These are phyloP conservation scores for Schizonepeta tenuifolia DNA, from an alignment of 257 asterid genomes.

Conservation along the genomic window DNA sequence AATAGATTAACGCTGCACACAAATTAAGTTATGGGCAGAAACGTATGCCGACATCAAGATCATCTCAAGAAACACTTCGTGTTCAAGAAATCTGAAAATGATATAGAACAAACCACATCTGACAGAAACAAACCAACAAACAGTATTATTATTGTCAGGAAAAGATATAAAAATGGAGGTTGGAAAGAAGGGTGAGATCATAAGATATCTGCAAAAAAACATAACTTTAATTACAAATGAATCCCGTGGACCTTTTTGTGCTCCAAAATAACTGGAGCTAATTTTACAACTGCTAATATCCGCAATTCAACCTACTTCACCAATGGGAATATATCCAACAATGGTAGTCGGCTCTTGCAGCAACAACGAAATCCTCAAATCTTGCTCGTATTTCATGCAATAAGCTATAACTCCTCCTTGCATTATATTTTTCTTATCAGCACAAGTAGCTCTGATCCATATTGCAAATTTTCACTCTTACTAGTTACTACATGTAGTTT, in stretches of 20 bases:
- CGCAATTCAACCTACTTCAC: neutral
- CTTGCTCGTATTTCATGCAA: neutral
- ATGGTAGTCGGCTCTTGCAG: neutral
- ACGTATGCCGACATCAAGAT: neutral
- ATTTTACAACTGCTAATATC: neutral
- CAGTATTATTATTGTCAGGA: neutral
- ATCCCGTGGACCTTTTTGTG: conserved; percentile 34
- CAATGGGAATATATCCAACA: neutral
- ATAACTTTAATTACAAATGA: conserved; percentile 26
- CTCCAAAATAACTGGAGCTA: neutral
- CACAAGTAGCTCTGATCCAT: too few relatives aligned
- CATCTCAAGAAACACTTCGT: neutral
- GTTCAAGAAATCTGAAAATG: neutral
- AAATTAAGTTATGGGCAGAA: neutral
- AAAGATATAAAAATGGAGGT: neutral
- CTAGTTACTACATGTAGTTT: too few relatives aligned
- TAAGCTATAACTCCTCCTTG: too few relatives aligned
- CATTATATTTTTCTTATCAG: too few relatives aligned
- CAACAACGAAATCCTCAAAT: neutral
- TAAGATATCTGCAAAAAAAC: conserved; percentile 32
- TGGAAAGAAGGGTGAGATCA: conserved; percentile 24
- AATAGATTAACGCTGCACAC: too few relatives aligned
- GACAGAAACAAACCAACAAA: conserved; percentile 6
- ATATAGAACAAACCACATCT: neutral
- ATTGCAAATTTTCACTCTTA: too few relatives aligned